Evolutionary conservation across 768 basidiomycete genomes (phyloP).

Genomic region (Boletus rubescentipes): DNA sequence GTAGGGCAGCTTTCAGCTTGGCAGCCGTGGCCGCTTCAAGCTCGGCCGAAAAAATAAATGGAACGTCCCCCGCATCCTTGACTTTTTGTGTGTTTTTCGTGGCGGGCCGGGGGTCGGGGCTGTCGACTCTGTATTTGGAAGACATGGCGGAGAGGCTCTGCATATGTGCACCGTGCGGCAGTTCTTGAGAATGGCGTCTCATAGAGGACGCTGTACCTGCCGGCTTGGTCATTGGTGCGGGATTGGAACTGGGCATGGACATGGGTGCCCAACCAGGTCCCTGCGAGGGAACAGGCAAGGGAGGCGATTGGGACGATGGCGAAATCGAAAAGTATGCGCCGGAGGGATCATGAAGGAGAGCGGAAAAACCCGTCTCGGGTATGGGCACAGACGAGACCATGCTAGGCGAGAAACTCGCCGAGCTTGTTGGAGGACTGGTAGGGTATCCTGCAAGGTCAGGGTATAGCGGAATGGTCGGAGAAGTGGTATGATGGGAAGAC

Average conservation of each 20-base stretch:
- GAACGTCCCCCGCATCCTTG: slow-evolving; percentile 32
- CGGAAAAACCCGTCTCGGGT: slow-evolving; percentile 15
- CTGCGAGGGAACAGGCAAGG: slow-evolving; percentile 16
- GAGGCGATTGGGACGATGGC: slow-evolving; percentile 11
- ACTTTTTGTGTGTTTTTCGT: slow-evolving; percentile 21
- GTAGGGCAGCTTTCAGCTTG: slow-evolving; percentile 27
- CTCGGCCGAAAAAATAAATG: slow-evolving; percentile 33
- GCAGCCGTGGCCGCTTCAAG: slow-evolving; percentile 31
- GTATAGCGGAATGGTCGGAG: slow-evolving; percentile 23
- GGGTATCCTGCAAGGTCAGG: slow-evolving; percentile 22
- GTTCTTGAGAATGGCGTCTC: slow-evolving; percentile 24
- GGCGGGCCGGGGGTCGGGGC: slow-evolving; percentile 10
- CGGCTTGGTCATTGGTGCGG: slow-evolving; percentile 1
- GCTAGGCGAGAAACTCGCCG: slow-evolving; percentile 9
- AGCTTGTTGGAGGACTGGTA: slow-evolving; percentile 8
- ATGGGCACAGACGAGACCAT: slow-evolving; percentile 9
- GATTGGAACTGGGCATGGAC: neutral
- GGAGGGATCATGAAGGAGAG: slow-evolving; percentile 14
- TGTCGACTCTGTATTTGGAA: slow-evolving; percentile 24
- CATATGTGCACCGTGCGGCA: slow-evolving; percentile 17
- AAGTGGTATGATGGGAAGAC: slow-evolving; percentile 19
- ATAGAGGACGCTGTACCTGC: neutral
- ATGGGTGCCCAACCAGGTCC: slow-evolving; percentile 16
- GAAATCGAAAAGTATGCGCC: slow-evolving; percentile 15
- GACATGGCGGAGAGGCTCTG: slow-evolving; percentile 27